Conservation (phyloP, 73 alveolate genomes). For the Paramecium caudatum region DNA sequence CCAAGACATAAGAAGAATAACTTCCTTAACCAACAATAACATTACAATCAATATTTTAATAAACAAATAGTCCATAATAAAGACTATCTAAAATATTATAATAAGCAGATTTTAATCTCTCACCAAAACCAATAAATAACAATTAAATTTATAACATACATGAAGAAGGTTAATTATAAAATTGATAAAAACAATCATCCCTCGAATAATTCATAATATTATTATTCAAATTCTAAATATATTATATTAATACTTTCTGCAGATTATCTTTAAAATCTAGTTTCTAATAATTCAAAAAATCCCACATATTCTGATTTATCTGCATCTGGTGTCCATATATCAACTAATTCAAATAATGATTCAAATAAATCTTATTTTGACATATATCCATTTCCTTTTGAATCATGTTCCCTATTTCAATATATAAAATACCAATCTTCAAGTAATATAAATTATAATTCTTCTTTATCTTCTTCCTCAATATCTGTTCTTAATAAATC, state of each 20-base stretch:
- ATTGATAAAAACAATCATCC: slow-evolving; percentile 28
- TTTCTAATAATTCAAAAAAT: slow-evolving; percentile 80
- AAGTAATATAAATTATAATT: slow-evolving; percentile 45
- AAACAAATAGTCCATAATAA: background rate
- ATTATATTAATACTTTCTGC: slow-evolving; percentile 22
- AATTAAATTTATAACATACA: background rate
- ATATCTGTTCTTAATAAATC: slow-evolving; percentile 68
- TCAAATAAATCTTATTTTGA: slow-evolving; percentile 80
- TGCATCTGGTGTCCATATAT: slow-evolving; percentile 90
- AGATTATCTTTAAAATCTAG: background rate
- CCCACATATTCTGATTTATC: slow-evolving; percentile 85
- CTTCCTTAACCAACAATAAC: background rate
- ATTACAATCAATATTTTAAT: background rate
- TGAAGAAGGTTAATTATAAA: slow-evolving; percentile 31
- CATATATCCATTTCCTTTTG: slow-evolving; percentile 81
- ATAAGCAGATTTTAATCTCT: background rate
- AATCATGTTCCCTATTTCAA: slow-evolving; percentile 75
- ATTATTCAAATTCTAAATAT: slow-evolving; percentile 24
- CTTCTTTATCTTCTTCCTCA: slow-evolving; percentile 69
- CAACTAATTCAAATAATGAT: slow-evolving; percentile 87
- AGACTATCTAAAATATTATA: background rate
- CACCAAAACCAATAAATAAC: background rate
- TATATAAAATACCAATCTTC: slow-evolving; percentile 45
- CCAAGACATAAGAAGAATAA: background rate
- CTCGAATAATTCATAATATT: slow-evolving; percentile 50